These are phyloP conservation scores for Leccinum disarticulatum DNA, from an alignment of 768 basidiomycete genomes.

Conservation along the genomic window DNA sequence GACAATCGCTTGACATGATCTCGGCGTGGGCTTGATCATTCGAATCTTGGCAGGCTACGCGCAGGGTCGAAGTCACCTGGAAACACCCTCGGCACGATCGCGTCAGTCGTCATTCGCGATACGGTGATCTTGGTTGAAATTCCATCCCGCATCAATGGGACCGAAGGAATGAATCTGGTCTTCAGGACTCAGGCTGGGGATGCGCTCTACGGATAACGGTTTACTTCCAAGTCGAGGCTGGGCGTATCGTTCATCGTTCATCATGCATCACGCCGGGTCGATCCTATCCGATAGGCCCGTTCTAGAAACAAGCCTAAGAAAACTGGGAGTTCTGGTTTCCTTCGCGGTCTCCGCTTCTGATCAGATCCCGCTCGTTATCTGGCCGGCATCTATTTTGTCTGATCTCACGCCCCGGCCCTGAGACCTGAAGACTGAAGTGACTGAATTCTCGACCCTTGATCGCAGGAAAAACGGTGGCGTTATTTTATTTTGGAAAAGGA, in stretches of 20 bases:
- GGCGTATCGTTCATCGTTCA: not conserved
- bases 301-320: not conserved
- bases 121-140: not conserved
- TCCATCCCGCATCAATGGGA: not conserved
- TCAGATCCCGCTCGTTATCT: not conserved
- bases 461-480: conserved; percentile 8
- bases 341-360: not conserved
- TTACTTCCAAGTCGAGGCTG: not conserved
- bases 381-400: not conserved
- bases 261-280: not conserved
- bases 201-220: not conserved
- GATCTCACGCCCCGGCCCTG: not conserved
- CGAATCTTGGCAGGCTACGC: not conserved
- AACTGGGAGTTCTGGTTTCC: not conserved
- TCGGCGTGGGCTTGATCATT: not conserved
- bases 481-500: not conserved
- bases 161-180: not conserved
- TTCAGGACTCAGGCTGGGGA: not conserved
- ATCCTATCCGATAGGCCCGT: not conserved
- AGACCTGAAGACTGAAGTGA: not conserved
- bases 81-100: not conserved
- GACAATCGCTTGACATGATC: not conserved
- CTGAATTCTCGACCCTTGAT: conserved; percentile 4
- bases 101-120: not conserved
- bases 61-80: not conserved